Evolutionary conservation across 345 rosid species (phyloP).

Genomic region (Isatis tinctoria): DNA sequence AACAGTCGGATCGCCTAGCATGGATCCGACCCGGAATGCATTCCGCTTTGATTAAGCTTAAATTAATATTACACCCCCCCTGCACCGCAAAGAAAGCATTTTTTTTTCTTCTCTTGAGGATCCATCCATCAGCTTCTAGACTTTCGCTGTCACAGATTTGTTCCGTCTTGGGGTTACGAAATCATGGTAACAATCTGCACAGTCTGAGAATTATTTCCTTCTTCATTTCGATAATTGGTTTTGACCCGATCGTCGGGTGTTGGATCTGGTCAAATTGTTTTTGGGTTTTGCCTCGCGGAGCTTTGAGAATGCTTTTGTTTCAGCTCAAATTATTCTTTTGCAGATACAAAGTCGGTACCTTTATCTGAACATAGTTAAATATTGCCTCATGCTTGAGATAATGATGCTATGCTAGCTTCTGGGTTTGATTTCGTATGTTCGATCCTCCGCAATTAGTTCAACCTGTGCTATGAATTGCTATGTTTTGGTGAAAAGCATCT

Average conservation of each 20-base stretch:
- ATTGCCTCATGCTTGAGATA: neutral
- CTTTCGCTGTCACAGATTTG: conserved; percentile 1
- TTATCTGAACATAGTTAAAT: neutral
- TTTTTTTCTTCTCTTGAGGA: too few species aligned
- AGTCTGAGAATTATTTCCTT: neutral
- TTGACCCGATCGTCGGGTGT: neutral
- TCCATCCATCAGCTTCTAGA: neutral
- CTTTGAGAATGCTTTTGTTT: neutral
- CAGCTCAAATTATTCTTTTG: neutral
- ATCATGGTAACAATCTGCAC: conserved; percentile 20
- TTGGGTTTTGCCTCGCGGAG: neutral
- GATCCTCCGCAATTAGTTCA: neutral
- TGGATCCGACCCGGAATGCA: conserved; percentile 19
- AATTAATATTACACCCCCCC: neutral
- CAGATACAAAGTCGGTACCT: neutral
- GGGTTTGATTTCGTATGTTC: neutral
- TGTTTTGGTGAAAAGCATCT: too few species aligned
- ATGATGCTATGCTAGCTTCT: neutral
- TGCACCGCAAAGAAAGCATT: too few species aligned
- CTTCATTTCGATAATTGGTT: neutral
- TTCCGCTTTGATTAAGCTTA: neutral
- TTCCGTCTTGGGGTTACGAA: neutral
- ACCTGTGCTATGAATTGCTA: neutral
- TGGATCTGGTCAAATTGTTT: neutral
- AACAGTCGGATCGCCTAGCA: neutral